These are phyloP conservation scores for Alternaria tenuissima DNA, from an alignment of 2,329 filamentous ascomycete species.

Conservation along the genomic window DNA sequence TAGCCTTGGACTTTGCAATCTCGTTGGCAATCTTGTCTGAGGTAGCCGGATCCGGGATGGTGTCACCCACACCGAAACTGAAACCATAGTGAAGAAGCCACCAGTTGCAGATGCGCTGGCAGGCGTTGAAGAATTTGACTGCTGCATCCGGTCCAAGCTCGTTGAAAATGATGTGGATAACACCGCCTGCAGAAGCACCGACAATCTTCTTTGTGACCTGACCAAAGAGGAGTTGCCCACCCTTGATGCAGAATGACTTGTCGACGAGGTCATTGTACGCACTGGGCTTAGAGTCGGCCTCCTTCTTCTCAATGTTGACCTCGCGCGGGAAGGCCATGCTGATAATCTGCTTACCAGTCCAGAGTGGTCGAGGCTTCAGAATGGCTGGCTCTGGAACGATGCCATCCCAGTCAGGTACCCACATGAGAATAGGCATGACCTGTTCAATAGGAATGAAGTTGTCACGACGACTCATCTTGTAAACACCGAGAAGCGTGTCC, in stretches of 20 bases:
- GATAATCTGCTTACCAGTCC: constrained; percentile 98
- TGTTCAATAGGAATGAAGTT: constrained; percentile 88
- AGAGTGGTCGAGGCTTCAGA: constrained; percentile 86
- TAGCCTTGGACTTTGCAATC: constrained; percentile 80
- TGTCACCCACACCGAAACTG: constrained; percentile 98
- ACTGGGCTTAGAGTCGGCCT: constrained; percentile 64
- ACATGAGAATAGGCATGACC: constrained; percentile 96
- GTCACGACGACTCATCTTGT: constrained; percentile 95
- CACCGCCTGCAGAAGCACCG: constrained; percentile 86
- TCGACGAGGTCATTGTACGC: constrained; percentile 73
- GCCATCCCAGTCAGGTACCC: constrained; percentile 98
- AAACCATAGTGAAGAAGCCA: constrained; percentile 97
- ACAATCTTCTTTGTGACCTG: constrained; percentile 93
- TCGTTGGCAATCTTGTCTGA: constrained; percentile 85
- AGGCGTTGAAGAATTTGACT: constrained; percentile 94
- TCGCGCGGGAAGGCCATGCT: constrained; percentile 90
- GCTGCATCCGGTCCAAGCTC: constrained; percentile 86
- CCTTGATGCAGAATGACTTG: constrained; percentile 81
- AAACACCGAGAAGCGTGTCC: constrained; percentile 93
- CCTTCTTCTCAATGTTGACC: constrained; percentile 72
- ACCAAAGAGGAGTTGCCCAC: constrained; percentile 89
- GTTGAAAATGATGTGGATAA: constrained; percentile 96
- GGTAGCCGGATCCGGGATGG: constrained; percentile 86
- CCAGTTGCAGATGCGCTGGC: constrained; percentile 93
- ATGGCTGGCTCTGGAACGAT: constrained; percentile 94